Evolutionary conservation across 2,329 filamentous ascomycete species (phyloP).

Genomic region (Penicillium sp.): DNA sequence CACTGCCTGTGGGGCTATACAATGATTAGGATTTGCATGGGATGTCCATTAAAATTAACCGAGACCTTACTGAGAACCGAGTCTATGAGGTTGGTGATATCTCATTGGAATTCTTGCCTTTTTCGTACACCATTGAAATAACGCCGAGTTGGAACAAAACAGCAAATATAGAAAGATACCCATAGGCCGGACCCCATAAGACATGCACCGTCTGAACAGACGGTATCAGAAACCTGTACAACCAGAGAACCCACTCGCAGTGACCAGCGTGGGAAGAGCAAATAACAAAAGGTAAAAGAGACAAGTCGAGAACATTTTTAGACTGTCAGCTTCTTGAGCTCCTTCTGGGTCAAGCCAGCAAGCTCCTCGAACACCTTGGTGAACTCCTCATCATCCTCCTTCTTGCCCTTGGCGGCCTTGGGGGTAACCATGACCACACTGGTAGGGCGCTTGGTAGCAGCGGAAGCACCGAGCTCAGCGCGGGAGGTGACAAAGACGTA

Average conservation of each 20-base stretch:
- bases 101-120: constrained; percentile 36
- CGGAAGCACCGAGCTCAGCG: constrained; percentile 89
- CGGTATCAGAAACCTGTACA: constrained; percentile 41
- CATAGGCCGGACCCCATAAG: constrained; percentile 41
- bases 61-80: not conserved
- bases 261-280: constrained; percentile 24
- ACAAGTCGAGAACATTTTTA: constrained; percentile 30
- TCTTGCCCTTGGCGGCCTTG: constrained; percentile 54
- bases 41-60: not conserved
- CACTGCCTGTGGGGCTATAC: not conserved
- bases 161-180: constrained; percentile 38
- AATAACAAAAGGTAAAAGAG: constrained; percentile 21
- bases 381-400: constrained; percentile 51
- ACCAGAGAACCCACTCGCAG: constrained; percentile 35
- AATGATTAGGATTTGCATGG: not conserved
- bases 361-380: constrained; percentile 57
- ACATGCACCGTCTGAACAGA: constrained; percentile 40
- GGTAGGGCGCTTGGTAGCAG: constrained; percentile 92
- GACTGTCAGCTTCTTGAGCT: constrained; percentile 57
- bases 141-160: constrained; percentile 39
- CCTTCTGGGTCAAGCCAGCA: constrained; percentile 60
- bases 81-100: constrained; percentile 24
- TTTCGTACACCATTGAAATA: constrained; percentile 42
- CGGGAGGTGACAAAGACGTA: constrained; percentile 94
- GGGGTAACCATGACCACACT: constrained; percentile 83